phyloP scores from a whole-genome alignment of 139 green algal species.

The Chlamydomonas sp. region DNA sequence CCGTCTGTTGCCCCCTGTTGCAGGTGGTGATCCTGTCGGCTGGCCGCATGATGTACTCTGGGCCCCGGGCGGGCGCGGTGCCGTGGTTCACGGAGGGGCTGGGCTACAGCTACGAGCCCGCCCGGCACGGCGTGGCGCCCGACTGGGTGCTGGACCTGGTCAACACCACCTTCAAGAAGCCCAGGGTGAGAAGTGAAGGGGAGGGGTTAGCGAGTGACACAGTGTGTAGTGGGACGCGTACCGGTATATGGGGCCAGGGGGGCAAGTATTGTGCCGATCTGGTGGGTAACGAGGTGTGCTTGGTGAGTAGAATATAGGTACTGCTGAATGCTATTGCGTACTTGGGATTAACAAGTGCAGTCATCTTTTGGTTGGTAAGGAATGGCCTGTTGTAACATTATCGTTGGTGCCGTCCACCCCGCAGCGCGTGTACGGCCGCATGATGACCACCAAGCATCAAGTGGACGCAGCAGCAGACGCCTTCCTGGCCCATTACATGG shows the following conservation, averaged over 20 bases:
- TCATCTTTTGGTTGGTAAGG: background rate
- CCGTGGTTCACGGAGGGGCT: constrained; percentile 54
- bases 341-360: too few species aligned
- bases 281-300: too few species aligned
- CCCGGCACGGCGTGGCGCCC: constrained; percentile 50
- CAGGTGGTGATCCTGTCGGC: constrained; percentile 85
- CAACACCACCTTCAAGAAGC: constrained; percentile 70
- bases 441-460: constrained; percentile 47
- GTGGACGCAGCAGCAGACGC: constrained; percentile 39
- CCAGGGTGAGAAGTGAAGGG: constrained; percentile 35
- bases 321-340: too few species aligned
- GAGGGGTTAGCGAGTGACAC: too few species aligned
- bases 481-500: constrained; percentile 50
- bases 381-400: background rate
- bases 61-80: constrained; percentile 42
- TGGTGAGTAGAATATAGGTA: too few species aligned
- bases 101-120: constrained; percentile 52
- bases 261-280: too few species aligned
- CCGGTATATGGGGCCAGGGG: too few species aligned
- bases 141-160: constrained; percentile 82
- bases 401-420: background rate
- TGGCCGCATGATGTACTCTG: constrained; percentile 62
- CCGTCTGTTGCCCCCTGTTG: background rate
- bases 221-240: too few species aligned
- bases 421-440: constrained; percentile 57